Conservation (phyloP, 1,284 basidiomycete genomes). For the Irpex sp. region DNA sequence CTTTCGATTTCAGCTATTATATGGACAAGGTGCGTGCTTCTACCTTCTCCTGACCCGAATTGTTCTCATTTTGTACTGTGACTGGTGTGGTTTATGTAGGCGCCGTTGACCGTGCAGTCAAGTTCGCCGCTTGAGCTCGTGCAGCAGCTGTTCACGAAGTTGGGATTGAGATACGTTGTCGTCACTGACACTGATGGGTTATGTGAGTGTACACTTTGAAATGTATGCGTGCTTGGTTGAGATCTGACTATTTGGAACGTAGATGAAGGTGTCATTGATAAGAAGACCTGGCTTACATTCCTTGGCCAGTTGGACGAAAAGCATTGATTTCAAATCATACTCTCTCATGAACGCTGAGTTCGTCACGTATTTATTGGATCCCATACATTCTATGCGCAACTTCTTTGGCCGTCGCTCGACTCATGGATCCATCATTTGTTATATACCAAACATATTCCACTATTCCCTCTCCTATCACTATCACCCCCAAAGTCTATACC, state of each 20-base stretch:
- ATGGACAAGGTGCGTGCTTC: conserved; percentile 49
- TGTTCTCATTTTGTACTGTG: not conserved
- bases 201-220: conserved; percentile 45
- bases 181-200: conserved; percentile 79
- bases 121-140: conserved; percentile 86
- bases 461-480: too few species aligned
- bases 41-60: too few species aligned
- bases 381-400: not conserved
- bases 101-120: conserved; percentile 76
- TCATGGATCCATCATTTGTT: too few species aligned
- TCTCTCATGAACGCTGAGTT: not conserved
- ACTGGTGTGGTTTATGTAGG: conserved; percentile 34
- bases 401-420: too few species aligned
- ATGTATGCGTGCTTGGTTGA: conserved; percentile 4
- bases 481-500: not conserved
- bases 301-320: conserved; percentile 65
- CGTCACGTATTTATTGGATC: not conserved
- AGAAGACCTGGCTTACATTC: conserved; percentile 89
- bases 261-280: conserved; percentile 90
- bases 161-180: conserved; percentile 87
- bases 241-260: not conserved
- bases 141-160: conserved; percentile 88
- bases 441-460: too few species aligned
- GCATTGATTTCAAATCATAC: not conserved
- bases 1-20: conserved; percentile 83